phyloP scores from a whole-genome alignment of 495 filamentous ascomycete genomes.

The Talaromyces adpressus region DNA sequence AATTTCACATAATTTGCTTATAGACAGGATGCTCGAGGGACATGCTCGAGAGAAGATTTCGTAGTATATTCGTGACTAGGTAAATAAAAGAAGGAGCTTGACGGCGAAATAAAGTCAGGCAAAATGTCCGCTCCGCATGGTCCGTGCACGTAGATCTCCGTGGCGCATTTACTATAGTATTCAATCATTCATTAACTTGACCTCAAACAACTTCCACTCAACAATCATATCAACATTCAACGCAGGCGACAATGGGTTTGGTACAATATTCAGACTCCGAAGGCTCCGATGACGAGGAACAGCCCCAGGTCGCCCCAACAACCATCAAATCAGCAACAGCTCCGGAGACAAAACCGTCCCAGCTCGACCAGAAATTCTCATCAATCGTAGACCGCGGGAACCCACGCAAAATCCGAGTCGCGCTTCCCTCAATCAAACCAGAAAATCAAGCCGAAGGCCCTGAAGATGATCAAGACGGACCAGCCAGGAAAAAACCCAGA shows the following conservation, averaged over 20 bases:
- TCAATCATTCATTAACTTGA: background rate
- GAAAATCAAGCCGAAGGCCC: constrained; percentile 24
- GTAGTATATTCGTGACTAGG: background rate
- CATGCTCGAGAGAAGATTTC: background rate
- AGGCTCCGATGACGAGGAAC: constrained; percentile 54
- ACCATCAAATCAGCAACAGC: constrained; percentile 11
- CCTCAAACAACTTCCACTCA: background rate
- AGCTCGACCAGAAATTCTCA: constrained; percentile 47
- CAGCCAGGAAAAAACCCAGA: constrained; percentile 64
- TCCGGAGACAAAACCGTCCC: constrained; percentile 28
- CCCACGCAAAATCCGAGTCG: constrained; percentile 75
- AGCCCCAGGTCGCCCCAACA: constrained; percentile 7
- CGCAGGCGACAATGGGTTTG: constrained; percentile 51
- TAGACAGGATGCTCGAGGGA: background rate
- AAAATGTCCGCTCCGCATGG: constrained; percentile 8
- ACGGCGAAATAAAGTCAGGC: background rate
- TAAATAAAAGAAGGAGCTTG: background rate
- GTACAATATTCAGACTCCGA: constrained; percentile 87
- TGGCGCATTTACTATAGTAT: background rate
- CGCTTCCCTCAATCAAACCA: constrained; percentile 49
- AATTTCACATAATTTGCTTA: background rate
- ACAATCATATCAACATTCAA: constrained; percentile 5
- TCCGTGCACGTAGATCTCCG: constrained; percentile 1
- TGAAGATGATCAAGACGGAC: constrained; percentile 44
- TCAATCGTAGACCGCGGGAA: constrained; percentile 74